Evolutionary conservation across 345 rosid genomes (phyloP), one percentile per base, ranked within the genome.

Genomic region (Turnera subulata): DNA sequence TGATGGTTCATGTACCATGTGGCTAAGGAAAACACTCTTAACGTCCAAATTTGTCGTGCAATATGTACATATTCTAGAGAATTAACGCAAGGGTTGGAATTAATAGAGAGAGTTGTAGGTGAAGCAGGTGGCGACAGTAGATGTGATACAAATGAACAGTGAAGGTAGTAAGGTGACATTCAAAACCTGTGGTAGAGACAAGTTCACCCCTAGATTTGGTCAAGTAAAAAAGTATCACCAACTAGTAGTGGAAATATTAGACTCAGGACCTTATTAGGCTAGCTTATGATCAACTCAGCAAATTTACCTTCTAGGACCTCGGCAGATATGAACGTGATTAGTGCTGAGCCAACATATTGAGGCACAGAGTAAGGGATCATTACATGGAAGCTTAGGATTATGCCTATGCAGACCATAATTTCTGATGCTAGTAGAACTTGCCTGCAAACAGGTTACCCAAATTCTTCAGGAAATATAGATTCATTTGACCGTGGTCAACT

Each of bases 351-450:
- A 14, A 78, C 72, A 35, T 82, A 82, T 50, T 82, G 86, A 64
- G 73, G 69, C 33, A 72, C 80, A 0, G 83, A 63, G 32, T 82
- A 82, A 48, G 83, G 83, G 65, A 66, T 53, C 46, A 62, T 18
- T 1, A 74, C 44, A 33, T 76, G 68, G 76, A 82, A 82, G 73
- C 86, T 78, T 46, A 76, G 64, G 39, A 78, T 59, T 59, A 82
- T 82, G 5, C 86, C 86, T 17, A 74, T 47, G 71, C 77, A 67
- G 17, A 82, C 72, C 68, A 78, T 59, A 33, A 82, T 71, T 74
- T 93, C 96, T 20, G 97, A 85, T 71, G 90, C 86, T 79, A 93
- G 53, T 33, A 93, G 78, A 67, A 93, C 85, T 84, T 93, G 97
- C 89, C 97, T 93, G 89, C 65, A n/a, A 73, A 66, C 4, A 59